Evolutionary conservation across 1,139 yeast genomes (phyloP).

Genomic region (Citeromyces hawaiiensis): DNA sequence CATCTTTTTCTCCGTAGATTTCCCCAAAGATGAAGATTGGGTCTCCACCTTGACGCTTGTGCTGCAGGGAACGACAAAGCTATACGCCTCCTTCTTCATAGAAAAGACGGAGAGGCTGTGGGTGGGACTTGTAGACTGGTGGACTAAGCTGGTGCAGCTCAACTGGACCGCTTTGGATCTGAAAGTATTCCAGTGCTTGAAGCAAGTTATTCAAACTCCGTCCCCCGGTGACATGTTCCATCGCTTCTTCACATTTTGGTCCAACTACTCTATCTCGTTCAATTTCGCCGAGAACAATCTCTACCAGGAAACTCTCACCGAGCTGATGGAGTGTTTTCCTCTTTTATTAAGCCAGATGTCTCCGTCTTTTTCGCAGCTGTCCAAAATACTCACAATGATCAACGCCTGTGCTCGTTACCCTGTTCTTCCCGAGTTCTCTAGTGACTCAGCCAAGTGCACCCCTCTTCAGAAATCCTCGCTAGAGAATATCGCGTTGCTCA

Average conservation of each 20-base stretch:
- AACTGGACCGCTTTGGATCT: constrained; percentile 34
- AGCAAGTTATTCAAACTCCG: constrained; percentile 2
- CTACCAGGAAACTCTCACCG: constrained; percentile 45
- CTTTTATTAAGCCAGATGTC: constrained; percentile 25
- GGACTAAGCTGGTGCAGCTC: constrained; percentile 20
- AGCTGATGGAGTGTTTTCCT: constrained; percentile 36
- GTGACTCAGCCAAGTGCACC: constrained; percentile 37
- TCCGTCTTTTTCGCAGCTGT: constrained; percentile 21
- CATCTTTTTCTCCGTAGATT: constrained; percentile 17
- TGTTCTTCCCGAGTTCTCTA: constrained; percentile 29
- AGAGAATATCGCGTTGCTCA: constrained; percentile 25
- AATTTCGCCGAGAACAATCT: constrained; percentile 31
- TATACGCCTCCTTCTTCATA: constrained; percentile 31
- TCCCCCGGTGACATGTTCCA: constrained; percentile 24
- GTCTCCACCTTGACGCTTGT: constrained; percentile 44
- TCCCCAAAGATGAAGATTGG: constrained; percentile 23
- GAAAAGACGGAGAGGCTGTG: constrained; percentile 20
- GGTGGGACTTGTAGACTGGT: constrained; percentile 37
- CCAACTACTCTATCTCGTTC: constrained; percentile 40
- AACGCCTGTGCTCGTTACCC: constrained; percentile 59
- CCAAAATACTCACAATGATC: constrained; percentile 29
- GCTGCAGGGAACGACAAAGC: constrained; percentile 41
- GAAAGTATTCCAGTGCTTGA: constrained; percentile 34
- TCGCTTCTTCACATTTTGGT: constrained; percentile 52
- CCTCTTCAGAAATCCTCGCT: constrained; percentile 39